Percentiles rank a stretch among this genome's conserved stretches.
Conservation (phyloP, 1,139 yeast species). For the Yamadazyma kanchanaburiensis region DNA sequence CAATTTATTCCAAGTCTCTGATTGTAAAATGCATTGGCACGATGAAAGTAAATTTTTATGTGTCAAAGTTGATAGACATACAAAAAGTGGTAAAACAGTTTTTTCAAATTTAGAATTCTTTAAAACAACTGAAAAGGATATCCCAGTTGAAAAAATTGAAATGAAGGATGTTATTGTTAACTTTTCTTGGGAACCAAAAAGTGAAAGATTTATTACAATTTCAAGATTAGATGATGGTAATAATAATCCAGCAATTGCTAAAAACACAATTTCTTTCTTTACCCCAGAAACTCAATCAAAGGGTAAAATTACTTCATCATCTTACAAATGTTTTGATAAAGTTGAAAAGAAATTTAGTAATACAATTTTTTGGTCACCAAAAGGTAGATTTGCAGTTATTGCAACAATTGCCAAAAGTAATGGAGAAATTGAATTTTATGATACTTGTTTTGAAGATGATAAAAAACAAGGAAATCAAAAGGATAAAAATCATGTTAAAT, state of each 20-base stretch:
- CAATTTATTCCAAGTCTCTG: slow-evolving; percentile 91
- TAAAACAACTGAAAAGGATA: slow-evolving; percentile 80
- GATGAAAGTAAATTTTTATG: slow-evolving; percentile 79
- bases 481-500: slow-evolving; percentile 57
- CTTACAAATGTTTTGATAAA: slow-evolving; percentile 39
- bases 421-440: slow-evolving; percentile 82
- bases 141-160: slow-evolving; percentile 94
- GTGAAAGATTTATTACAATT: slow-evolving; percentile 81
- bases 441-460: slow-evolving; percentile 78
- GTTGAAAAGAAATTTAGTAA: slow-evolving; percentile 66
- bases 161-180: slow-evolving; percentile 83
- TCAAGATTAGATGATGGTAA: slow-evolving; percentile 62
- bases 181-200: slow-evolving; percentile 95
- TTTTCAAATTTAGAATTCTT: slow-evolving; percentile 93
- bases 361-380: slow-evolving; percentile 85
- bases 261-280: slow-evolving; percentile 73
- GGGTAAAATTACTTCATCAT: slow-evolving; percentile 74
- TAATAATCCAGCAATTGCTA: slow-evolving; percentile 67
- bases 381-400: slow-evolving; percentile 83
- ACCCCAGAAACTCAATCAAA: slow-evolving; percentile 83
- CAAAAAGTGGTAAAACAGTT: slow-evolving; percentile 88
- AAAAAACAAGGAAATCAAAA: slow-evolving; percentile 31
- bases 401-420: slow-evolving; percentile 64
- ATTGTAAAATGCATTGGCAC: slow-evolving; percentile 95
- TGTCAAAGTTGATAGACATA: slow-evolving; percentile 95